Evolutionary conservation across 108 stramenopile species (phyloP).

Genomic region (Nannochloropsis gaditana): DNA sequence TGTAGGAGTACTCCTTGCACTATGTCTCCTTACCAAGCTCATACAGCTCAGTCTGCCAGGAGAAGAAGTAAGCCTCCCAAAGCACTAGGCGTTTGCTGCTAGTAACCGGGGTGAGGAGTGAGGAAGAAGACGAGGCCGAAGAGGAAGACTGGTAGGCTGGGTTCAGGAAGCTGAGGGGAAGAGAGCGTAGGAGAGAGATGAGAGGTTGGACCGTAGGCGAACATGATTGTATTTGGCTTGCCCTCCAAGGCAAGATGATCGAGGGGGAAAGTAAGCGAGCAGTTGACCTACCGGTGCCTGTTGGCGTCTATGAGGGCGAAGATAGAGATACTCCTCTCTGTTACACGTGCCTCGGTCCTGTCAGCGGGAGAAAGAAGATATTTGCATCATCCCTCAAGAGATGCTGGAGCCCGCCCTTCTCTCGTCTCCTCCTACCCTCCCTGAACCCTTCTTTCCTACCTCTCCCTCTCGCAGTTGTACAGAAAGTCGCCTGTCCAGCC

Average conservation of each 20-base stretch:
- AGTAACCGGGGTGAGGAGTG: background rate
- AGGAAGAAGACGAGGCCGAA: background rate
- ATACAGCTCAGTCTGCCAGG: background rate
- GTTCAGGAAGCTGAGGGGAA: background rate
- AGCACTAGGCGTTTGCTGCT: background rate
- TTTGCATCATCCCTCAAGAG: background rate
- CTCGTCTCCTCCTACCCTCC: background rate
- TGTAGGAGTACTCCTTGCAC: background rate
- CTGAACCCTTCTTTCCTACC: background rate
- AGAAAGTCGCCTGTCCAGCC: background rate
- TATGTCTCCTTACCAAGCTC: background rate
- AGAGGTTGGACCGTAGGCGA: background rate
- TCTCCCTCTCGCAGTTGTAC: background rate
- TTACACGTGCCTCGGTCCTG: background rate
- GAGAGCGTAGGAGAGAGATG: background rate
- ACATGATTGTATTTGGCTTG: too few species aligned
- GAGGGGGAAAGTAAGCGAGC: background rate
- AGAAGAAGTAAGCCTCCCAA: background rate
- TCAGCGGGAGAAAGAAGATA: background rate
- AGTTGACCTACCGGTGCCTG: background rate
- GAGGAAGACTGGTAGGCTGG: background rate
- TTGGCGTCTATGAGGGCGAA: background rate
- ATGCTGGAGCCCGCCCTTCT: background rate
- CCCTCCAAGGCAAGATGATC: background rate
- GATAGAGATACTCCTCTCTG: background rate